A percentile compares a stretch with the other conserved stretches of the same genome.
phyloP scores from a whole-genome alignment of 495 filamentous ascomycete species.

The Lasiosphaeria hispida region DNA sequence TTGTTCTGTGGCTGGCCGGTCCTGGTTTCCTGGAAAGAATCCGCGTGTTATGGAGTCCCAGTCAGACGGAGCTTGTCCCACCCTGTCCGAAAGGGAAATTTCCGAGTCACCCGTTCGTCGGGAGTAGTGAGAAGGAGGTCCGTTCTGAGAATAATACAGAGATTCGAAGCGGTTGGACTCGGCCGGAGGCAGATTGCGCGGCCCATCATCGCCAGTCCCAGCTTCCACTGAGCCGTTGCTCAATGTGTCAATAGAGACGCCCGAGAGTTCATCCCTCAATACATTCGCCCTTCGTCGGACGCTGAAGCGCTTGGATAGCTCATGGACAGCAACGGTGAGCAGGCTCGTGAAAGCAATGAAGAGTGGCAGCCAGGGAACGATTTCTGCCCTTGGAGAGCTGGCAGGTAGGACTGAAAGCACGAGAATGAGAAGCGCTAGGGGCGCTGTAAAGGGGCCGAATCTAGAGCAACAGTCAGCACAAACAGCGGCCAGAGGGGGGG shows the following conservation, averaged over 20 bases:
- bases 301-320: not conserved
- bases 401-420: constrained; percentile 18
- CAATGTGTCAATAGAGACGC: constrained; percentile 15
- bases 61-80: constrained; percentile 4
- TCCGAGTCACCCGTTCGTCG: constrained; percentile 16
- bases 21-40: constrained; percentile 9
- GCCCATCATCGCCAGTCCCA: not conserved
- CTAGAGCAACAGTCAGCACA: constrained; percentile 2
- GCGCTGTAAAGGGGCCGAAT: constrained; percentile 19
- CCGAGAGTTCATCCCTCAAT: constrained; percentile 10
- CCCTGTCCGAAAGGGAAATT: constrained; percentile 18
- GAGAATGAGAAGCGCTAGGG: constrained; percentile 19
- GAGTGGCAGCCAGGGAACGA: constrained; percentile 29
- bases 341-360: constrained; percentile 22
- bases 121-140: constrained; percentile 20
- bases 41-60: constrained; percentile 23
- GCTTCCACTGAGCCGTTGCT: constrained; percentile 8
- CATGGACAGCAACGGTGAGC: constrained; percentile 16
- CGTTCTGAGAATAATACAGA: constrained; percentile 14
- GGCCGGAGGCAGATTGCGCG: not conserved
- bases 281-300: not conserved
- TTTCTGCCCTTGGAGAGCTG: constrained; percentile 14
- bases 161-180: constrained; percentile 13
- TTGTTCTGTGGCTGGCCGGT: not conserved
- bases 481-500: too few species aligned